A percentile compares a stretch with the other conserved stretches of the same genome.
These are phyloP conservation scores for Arctium lappa DNA, from an alignment of 129 eudicot genomes.

Conservation along the genomic window DNA sequence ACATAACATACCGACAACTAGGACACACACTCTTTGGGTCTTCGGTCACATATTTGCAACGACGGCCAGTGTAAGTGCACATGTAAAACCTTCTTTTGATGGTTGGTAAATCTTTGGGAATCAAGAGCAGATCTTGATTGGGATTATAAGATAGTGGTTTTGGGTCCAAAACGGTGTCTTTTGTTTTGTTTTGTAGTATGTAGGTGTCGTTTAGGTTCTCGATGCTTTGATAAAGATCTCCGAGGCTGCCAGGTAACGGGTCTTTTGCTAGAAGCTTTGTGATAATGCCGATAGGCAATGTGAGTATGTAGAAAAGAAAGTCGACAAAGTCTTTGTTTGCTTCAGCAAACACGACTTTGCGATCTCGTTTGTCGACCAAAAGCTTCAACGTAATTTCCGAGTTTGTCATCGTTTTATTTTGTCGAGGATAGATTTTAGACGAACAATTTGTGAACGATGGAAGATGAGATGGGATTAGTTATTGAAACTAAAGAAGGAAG, in stretches of 20 bases:
- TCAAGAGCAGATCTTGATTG: conserved; percentile 19
- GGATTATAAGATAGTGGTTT: conserved; percentile 5
- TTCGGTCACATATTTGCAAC: conserved; percentile 14
- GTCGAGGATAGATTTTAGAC: background rate
- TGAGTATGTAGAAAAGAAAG: conserved; percentile 36
- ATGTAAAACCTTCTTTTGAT: conserved; percentile 7
- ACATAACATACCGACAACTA: background rate
- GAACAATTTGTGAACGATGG: background rate
- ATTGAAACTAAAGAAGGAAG: background rate
- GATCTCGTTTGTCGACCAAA: conserved; percentile 27
- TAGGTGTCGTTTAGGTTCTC: conserved; percentile 26
- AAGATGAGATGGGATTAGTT: background rate
- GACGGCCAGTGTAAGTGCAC: background rate
- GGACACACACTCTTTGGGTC: conserved; percentile 19
- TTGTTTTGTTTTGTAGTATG: conserved; percentile 27
- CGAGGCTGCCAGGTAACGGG: conserved; percentile 22
- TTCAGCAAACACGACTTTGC: conserved; percentile 36
- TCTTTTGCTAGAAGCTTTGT: conserved; percentile 30
- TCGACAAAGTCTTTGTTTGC: conserved; percentile 42
- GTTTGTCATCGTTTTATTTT: conserved; percentile 22
- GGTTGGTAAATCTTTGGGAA: conserved; percentile 20
- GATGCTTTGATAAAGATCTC: conserved; percentile 37
- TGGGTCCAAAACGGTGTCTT: conserved; percentile 33
- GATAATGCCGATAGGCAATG: conserved; percentile 32
- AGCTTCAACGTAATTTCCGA: conserved; percentile 32